phyloP scores from a whole-genome alignment of 2,329 filamentous ascomycete genomes.

The Botrytis medusae region DNA sequence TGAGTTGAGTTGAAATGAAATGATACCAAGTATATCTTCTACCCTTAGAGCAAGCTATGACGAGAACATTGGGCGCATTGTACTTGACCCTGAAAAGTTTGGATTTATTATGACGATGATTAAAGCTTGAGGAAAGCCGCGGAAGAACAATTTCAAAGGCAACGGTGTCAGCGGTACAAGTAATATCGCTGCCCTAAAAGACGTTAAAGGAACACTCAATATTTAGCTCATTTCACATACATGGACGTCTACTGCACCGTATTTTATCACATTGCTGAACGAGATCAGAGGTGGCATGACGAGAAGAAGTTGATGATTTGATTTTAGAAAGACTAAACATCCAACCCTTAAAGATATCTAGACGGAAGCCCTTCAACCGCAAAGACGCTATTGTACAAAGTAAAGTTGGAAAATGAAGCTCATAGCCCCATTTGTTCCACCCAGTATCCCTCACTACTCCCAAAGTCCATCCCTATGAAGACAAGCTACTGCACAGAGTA shows the following conservation, averaged over 20 bases:
- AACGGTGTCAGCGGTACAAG: neutral
- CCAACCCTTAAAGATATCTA: neutral
- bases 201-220: neutral
- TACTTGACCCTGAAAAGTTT: neutral
- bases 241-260: neutral
- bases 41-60: neutral
- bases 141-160: neutral
- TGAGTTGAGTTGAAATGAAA: neutral
- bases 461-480: conserved; percentile 7
- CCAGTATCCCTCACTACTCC: neutral
- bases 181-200: neutral
- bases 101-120: neutral
- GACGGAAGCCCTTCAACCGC: neutral
- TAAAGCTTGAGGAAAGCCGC: neutral
- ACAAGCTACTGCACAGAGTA: neutral
- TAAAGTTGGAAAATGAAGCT: neutral
- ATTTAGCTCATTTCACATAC: neutral
- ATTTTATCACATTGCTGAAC: neutral
- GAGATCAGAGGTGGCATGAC: neutral
- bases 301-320: neutral
- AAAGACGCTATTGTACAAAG: neutral
- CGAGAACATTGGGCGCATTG: neutral
- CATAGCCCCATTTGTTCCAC: neutral
- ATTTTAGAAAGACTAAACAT: neutral
- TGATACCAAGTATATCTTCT: neutral